A percentile compares a stretch with the other conserved stretches of the same genome.
phyloP scores from a whole-genome alignment of 2,329 filamentous ascomycete genomes.

The Pseudogymnoascus sp. region DNA sequence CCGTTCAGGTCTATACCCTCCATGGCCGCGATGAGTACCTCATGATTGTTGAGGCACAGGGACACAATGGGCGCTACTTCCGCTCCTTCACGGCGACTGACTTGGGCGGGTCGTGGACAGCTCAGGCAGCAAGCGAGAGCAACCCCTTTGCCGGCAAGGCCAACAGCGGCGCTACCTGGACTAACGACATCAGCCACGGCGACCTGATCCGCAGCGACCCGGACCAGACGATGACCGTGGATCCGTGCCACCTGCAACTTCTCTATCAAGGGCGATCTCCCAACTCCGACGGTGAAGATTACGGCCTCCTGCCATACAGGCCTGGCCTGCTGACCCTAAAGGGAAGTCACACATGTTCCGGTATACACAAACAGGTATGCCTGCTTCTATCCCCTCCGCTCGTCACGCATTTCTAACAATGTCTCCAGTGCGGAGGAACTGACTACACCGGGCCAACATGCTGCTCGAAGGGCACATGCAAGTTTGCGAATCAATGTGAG shows the following conservation, averaged over 20 bases:
- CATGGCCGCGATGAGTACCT: slow-evolving; percentile 49
- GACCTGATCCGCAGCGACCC: slow-evolving; percentile 49
- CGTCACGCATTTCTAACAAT: not conserved
- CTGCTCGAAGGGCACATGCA: not conserved
- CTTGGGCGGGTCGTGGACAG: slow-evolving; percentile 51
- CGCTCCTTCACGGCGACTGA: slow-evolving; percentile 56
- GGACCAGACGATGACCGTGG: slow-evolving; percentile 57
- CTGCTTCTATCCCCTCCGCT: not conserved
- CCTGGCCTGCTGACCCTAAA: slow-evolving; percentile 47
- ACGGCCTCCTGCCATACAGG: slow-evolving; percentile 46
- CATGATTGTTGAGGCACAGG: slow-evolving; percentile 63
- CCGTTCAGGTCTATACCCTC: slow-evolving; percentile 58
- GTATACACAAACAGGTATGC: not conserved
- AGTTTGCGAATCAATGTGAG: not conserved
- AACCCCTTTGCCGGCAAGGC: slow-evolving; percentile 57
- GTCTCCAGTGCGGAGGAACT: not conserved
- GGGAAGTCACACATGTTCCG: not conserved
- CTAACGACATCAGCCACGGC: slow-evolving; percentile 60
- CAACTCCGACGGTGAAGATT: slow-evolving; percentile 30
- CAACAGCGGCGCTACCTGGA: slow-evolving; percentile 59
- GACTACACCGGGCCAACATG: not conserved
- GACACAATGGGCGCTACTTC: slow-evolving; percentile 52
- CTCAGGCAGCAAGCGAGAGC: slow-evolving; percentile 47
- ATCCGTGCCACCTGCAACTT: slow-evolving; percentile 57
- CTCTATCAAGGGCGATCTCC: slow-evolving; percentile 54